Base-by-base conservation (phyloP, 2,329 filamentous ascomycete genomes). In the Neophaeococcomyces aloes region DNA sequence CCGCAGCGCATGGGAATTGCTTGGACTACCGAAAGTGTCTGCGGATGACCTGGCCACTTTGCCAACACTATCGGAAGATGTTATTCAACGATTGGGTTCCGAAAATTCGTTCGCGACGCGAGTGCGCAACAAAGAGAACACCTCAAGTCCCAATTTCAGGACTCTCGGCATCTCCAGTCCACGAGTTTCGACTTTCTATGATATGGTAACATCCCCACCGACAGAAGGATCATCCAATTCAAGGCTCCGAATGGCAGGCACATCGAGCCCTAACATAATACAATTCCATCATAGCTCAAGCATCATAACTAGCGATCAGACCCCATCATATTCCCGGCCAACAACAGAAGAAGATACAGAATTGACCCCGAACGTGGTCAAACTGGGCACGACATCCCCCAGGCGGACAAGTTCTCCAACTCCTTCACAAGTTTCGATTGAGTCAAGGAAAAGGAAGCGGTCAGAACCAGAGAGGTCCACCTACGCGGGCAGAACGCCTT, bases 241-340 rank as follows among this genome's bases (percentile, higher is more conserved):
- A n/a, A 23, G 38, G 5, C 21, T 42, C 21, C 38, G 36, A 33
- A 57, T 52, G 15, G 55, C 51, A 44, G 53, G 50, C 15, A 53
- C 54, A 13, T 66, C 65, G 23, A 68, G 64, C 49, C 65, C 65
- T 2, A 68, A 65, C 39, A 46, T 68, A 19, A 56, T 63, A 4
- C 18, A 18, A 5, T 54, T 64, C 32, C 63, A 59, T 19, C 56
- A 58, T 23, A 59, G 61, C 1, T 65, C 64, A 14, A 66, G 64
- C 45, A 42, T 45, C 37, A 10, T 35, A n/a, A 21, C 39, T 6
- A 35, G n/a, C 7, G 39, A 42, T 14, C 21, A 11, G 7, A 34
- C 31, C 8, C 31, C 30, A 15, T 4, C 30, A 29, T 33, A 29
- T 7, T n/a, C 27, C 11, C 5, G 15, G 8, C 18, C 39, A 21